A percentile compares a stretch with the other conserved stretches of the same genome.
phyloP scores from a whole-genome alignment of 345 rosid species.

The Jatropha curcas region DNA sequence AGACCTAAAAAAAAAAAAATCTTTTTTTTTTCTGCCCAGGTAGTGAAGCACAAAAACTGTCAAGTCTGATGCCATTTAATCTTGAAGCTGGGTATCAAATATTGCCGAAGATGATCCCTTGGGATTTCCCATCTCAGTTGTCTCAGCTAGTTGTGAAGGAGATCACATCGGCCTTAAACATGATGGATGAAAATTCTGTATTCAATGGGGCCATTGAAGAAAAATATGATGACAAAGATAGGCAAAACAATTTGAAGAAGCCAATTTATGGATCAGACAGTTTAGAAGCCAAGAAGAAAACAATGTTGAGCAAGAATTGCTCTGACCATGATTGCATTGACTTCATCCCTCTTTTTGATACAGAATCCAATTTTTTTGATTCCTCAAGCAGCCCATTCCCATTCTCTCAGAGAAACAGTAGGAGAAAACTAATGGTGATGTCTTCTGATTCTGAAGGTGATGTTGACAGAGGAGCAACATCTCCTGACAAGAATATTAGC shows the following conservation, averaged over 20 bases:
- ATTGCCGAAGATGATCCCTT: slow-evolving; percentile 65
- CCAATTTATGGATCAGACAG: slow-evolving; percentile 36
- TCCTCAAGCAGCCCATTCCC: slow-evolving; percentile 48
- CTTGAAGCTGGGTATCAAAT: slow-evolving; percentile 55
- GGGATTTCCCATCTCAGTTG: slow-evolving; percentile 70
- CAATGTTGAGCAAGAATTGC: slow-evolving; percentile 62
- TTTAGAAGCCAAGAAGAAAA: slow-evolving; percentile 73
- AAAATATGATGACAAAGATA: slow-evolving; percentile 36
- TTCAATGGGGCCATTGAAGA: slow-evolving; percentile 41
- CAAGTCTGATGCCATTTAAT: slow-evolving; percentile 45
- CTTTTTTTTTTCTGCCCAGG: slow-evolving; percentile 39
- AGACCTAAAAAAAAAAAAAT: background rate
- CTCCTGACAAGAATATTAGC: slow-evolving; percentile 26
- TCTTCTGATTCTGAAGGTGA: slow-evolving; percentile 93
- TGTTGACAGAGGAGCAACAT: slow-evolving; percentile 23
- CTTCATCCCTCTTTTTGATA: slow-evolving; percentile 34
- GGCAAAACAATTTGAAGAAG: slow-evolving; percentile 35
- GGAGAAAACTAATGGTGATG: slow-evolving; percentile 53
- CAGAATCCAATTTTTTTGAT: slow-evolving; percentile 36
- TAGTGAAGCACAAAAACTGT: slow-evolving; percentile 26
- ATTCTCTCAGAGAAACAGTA: slow-evolving; percentile 34
- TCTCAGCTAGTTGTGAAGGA: slow-evolving; percentile 78
- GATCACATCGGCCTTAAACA: slow-evolving; percentile 44
- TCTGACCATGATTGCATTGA: slow-evolving; percentile 47
- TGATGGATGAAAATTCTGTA: slow-evolving; percentile 44